Conservation (phyloP, 495 filamentous ascomycete species). For the Xylaria scruposa region DNA sequence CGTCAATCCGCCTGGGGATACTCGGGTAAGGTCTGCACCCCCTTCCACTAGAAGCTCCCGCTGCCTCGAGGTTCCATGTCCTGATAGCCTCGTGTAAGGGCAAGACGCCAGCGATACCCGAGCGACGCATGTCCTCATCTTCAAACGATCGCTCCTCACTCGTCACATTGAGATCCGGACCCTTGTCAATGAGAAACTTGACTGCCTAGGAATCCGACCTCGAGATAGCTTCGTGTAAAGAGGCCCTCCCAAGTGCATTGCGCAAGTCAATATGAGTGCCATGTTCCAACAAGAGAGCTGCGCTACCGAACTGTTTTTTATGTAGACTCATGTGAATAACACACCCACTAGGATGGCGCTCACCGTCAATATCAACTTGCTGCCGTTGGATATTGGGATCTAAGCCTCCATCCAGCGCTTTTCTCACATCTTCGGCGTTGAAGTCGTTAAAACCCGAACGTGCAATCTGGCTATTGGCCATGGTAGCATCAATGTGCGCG, state of each 20-base stretch:
- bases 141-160: not conserved
- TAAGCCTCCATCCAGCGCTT: not conserved
- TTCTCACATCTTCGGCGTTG: not conserved
- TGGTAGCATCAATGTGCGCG: not conserved
- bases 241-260: not conserved
- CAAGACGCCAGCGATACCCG: not conserved
- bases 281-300: not conserved
- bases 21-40: not conserved
- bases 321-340: not conserved
- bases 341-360: not conserved
- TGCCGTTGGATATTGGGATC: not conserved
- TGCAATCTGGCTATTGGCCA: not conserved
- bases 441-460: not conserved
- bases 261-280: not conserved
- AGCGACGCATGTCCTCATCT: not conserved
- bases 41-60: not conserved
- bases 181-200: not conserved
- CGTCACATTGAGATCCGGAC: not conserved
- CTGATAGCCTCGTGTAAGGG: not conserved
- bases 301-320: not conserved
- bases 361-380: not conserved
- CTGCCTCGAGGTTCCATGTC: not conserved
- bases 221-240: not conserved
- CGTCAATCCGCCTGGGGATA: not conserved
- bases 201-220: not conserved